Percentiles rank a stretch among this genome's conserved stretches.
phyloP scores from a whole-genome alignment of 805 yeast genomes.

The Candida pini region DNA sequence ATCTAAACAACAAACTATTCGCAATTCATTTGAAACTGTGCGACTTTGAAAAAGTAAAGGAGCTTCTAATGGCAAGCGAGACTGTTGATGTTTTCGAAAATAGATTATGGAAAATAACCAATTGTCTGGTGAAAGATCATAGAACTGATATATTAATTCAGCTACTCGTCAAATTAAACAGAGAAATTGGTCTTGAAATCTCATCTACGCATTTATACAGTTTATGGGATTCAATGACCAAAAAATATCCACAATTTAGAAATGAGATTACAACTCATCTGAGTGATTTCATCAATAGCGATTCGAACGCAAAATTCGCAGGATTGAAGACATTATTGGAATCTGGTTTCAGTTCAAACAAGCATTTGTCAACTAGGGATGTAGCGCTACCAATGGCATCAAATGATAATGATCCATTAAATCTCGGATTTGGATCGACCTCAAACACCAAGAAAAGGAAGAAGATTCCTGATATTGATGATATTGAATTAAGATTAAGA shows the following conservation, averaged over 20 bases:
- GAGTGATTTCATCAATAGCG: slow-evolving; percentile 1
- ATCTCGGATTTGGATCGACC: too few relatives aligned
- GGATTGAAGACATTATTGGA: slow-evolving; percentile 5
- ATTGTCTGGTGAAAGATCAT: slow-evolving; percentile 11
- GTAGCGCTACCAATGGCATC: slow-evolving; percentile 1
- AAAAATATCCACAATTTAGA: slow-evolving; percentile 17
- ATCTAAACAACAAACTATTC: slow-evolving; percentile 8
- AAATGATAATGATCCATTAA: slow-evolving; percentile 3
- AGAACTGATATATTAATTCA: slow-evolving; percentile 17
- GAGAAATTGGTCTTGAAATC: slow-evolving; percentile 15
- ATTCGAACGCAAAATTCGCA: slow-evolving; percentile 1
- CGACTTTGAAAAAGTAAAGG: slow-evolving; percentile 7
- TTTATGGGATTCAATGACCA: slow-evolving; percentile 17
- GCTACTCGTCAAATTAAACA: slow-evolving; percentile 23
- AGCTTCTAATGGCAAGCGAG: slow-evolving; percentile 5
- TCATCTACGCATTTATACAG: slow-evolving; percentile 13
- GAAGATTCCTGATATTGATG: slow-evolving; percentile 9
- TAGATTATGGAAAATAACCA: slow-evolving; percentile 10
- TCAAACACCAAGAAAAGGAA: background rate
- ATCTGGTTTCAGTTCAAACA: background rate
- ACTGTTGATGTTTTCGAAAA: slow-evolving; percentile 5
- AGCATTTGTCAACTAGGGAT: slow-evolving; percentile 1
- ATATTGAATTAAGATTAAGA: slow-evolving; percentile 19
- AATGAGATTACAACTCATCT: slow-evolving; percentile 14
- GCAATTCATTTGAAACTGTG: slow-evolving; percentile 16